Conservation (phyloP, 495 filamentous ascomycete species). For the Pseudevernia furfuracea region DNA sequence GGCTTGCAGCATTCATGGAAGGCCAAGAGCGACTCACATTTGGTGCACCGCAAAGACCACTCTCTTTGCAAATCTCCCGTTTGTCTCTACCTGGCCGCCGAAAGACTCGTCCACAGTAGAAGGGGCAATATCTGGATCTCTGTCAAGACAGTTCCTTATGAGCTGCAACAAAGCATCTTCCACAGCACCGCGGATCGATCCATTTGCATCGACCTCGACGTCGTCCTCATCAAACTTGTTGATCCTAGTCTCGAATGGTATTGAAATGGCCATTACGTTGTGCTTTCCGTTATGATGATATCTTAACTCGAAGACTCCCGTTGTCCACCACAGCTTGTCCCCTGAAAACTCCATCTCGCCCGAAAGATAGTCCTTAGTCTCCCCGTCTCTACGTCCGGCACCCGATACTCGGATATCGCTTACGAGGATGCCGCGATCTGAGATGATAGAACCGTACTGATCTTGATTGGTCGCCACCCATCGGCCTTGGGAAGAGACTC, state of each 20-base stretch:
- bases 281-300: slow-evolving; percentile 94
- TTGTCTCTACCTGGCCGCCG: slow-evolving; percentile 70
- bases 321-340: slow-evolving; percentile 95
- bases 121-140: slow-evolving; percentile 86
- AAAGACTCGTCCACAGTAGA: slow-evolving; percentile 71
- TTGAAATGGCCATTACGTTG: slow-evolving; percentile 91
- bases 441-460: slow-evolving; percentile 65
- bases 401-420: slow-evolving; percentile 50
- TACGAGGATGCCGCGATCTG: slow-evolving; percentile 70
- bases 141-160: slow-evolving; percentile 84
- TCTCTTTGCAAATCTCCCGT: slow-evolving; percentile 79
- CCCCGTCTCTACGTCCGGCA: slow-evolving; percentile 39
- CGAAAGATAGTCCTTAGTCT: slow-evolving; percentile 43
- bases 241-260: slow-evolving; percentile 86
- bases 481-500: slow-evolving; percentile 76
- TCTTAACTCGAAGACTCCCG: slow-evolving; percentile 90
- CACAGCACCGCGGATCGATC: slow-evolving; percentile 49
- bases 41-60: slow-evolving; percentile 91
- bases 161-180: slow-evolving; percentile 73
- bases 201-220: slow-evolving; percentile 44
- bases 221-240: slow-evolving; percentile 63
- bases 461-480: slow-evolving; percentile 79
- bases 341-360: slow-evolving; percentile 86
- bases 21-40: slow-evolving; percentile 49
- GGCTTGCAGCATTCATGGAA: neutral